Base-by-base conservation (phyloP, 371 early-diverging fungal genomes). In the Rhizopus microsporus region DNA sequence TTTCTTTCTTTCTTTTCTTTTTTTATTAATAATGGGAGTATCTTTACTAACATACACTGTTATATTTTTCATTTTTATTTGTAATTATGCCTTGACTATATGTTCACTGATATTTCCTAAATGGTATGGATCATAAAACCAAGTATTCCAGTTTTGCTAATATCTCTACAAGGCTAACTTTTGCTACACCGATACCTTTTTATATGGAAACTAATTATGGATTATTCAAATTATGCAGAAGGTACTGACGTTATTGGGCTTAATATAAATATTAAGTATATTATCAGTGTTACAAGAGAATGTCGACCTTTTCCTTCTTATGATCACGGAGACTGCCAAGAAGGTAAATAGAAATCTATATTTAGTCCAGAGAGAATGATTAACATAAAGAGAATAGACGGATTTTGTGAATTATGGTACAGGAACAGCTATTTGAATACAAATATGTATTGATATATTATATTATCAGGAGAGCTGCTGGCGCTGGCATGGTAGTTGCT, bases 141-240 rank as follows among this genome's bases (percentile, higher is more conserved):
- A 6, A 30, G 16, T 17, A 44, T 31, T 16, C 37, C 15, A 31
- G 13, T 39, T 32, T 35, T 17, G 1, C 12, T 52, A 39, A 33
- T 39, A 37, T 32, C 29, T 48, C 32, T 45, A 23, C 15, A 54
- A 76, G 75, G 77, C 49, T 76, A 12, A 75, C 69, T 3, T 77
- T 77, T 70, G 67, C 71, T 12, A 66, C 69, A 35, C 80, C 80
- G 10, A 54, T 68, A 29, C 80, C 80, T 4, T 69, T 77, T 58
- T 75, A 77, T 51, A 75, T 68, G 45, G 76, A 78, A 56, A 78
- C 74, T 48, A 74, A 74, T 44, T 78, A 78, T 59, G 78, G 78
- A 2, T 56, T 78, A 10, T 78, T 78, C 23, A 68, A 58, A 34
- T 33, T 70, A 13, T 78, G 79, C 43, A 54, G 68, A 65, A 78